Conservation (phyloP, 73 alveolate species). For the Symbiodinium natans region DNA sequence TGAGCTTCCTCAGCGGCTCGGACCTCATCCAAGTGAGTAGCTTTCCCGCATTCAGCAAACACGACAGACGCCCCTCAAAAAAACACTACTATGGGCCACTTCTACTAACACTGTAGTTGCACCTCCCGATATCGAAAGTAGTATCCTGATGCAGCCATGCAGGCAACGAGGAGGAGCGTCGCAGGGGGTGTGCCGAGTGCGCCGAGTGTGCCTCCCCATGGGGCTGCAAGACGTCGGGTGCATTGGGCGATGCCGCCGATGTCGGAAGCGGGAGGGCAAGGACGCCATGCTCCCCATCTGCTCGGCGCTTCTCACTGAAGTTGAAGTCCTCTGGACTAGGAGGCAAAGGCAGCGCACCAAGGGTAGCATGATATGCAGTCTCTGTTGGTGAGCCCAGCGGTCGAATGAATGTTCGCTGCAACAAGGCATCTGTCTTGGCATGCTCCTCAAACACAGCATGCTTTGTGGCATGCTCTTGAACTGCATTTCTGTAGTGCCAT, state of each 20-base stretch:
- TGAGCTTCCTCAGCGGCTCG: neutral
- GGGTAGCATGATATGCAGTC: neutral
- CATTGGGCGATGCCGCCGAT: neutral
- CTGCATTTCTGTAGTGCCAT: slow-evolving; percentile 48
- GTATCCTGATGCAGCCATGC: neutral
- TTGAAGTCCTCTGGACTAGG: neutral
- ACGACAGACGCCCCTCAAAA: neutral
- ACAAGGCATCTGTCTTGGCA: slow-evolving; percentile 64
- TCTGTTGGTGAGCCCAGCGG: neutral
- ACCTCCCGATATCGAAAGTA: no score
- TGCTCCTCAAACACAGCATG: neutral
- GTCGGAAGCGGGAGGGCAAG: neutral
- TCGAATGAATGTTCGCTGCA: slow-evolving; percentile 38
- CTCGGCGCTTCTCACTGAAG: neutral
- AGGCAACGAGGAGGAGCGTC: neutral
- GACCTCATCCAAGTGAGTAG: neutral
- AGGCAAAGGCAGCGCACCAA: neutral
- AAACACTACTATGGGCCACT: neutral
- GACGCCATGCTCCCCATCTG: neutral
- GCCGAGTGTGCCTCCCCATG: neutral
- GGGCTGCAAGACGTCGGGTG: neutral
- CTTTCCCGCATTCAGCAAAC: neutral
- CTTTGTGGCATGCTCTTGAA: neutral
- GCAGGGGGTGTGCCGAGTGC: neutral
- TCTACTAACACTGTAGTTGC: no score